Base-by-base conservation (phyloP, 305 asterid genomes). In the Galium porrigens region DNA sequence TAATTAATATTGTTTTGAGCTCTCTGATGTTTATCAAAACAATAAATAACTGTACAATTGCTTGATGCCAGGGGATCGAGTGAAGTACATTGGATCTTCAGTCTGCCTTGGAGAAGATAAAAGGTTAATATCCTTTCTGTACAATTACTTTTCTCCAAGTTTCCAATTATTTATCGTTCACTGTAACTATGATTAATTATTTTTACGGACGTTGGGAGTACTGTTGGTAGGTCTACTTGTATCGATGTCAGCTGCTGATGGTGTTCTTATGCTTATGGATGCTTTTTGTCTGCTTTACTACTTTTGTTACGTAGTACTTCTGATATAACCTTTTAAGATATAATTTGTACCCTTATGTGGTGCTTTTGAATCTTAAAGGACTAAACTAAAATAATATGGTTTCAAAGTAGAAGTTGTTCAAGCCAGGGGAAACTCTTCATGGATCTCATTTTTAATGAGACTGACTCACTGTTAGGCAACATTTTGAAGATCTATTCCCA, bases 11-110 rank as follows among this genome's bases (percentile, higher is more conserved):
- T 36, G 49, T 17, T 36, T 17, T 59, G n/a, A 4, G 37, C 41
- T 29, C 48, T 52, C 22, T 41, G 53, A 46, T 46, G 53, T 46
- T 15, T 52, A 42, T 37, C n/a, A 69, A 68, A 27, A 41, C 30
- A 41, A 36, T 17, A 14, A 29, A 10, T 67, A 58, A 66, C 39
- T 34, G 56, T 42, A 49, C 64, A n/a, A 68, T 44, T 75, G 10
- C 59, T 68, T 80, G 53, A 73, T 77, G 49, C 69, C 85, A 92
- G 99, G 99, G 72, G 96, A 89, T 81, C 94, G 87, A 65, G 90
- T 92, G 73, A 89, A 85, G 79, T 92, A 92, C 78, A 78, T 72
- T 61, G 99, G 99, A 73, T 85, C 86, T 25, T 72, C 89, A 44
- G 77, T 76, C 69, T 64, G 58, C 70, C 42, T 77, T 70, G 86